Evolutionary conservation across 140 eudicot species (phyloP).

Genomic region (Senecio squalidus): DNA sequence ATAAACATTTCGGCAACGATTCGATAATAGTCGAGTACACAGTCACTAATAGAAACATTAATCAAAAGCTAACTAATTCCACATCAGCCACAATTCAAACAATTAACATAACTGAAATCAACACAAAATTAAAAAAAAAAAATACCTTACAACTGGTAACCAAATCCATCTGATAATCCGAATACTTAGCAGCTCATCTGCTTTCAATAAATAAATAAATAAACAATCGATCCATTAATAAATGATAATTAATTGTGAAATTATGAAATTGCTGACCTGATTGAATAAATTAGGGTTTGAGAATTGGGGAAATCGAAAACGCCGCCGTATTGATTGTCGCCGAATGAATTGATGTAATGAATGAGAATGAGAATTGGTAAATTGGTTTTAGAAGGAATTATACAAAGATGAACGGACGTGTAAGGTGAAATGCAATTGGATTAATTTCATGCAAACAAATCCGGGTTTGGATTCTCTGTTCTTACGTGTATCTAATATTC

Average conservation of each 20-base stretch:
- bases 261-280: not conserved
- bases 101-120: not conserved
- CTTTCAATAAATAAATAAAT: constrained; percentile 17
- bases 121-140: not conserved
- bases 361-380: too few species aligned
- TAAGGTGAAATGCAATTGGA: constrained; percentile 45
- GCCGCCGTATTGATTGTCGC: constrained; percentile 27
- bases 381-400: not conserved
- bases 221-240: not conserved
- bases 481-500: constrained; percentile 29
- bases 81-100: not conserved
- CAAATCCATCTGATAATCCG: constrained; percentile 62
- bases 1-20: too few species aligned
- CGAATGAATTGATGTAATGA: constrained; percentile 25
- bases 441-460: constrained; percentile 42
- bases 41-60: not conserved
- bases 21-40: not conserved
- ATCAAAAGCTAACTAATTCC: not conserved
- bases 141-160: constrained; percentile 73
- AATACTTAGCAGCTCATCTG: constrained; percentile 15
- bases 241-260: not conserved
- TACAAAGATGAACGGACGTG: constrained; percentile 49
- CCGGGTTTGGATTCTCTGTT: constrained; percentile 73
- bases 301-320: constrained; percentile 7
- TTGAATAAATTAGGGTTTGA: constrained; percentile 16